Percentiles rank a stretch among this genome's conserved stretches.
These are phyloP conservation scores for Dorcoceras hygrometricum DNA, from an alignment of 257 asterid genomes.

Conservation along the genomic window DNA sequence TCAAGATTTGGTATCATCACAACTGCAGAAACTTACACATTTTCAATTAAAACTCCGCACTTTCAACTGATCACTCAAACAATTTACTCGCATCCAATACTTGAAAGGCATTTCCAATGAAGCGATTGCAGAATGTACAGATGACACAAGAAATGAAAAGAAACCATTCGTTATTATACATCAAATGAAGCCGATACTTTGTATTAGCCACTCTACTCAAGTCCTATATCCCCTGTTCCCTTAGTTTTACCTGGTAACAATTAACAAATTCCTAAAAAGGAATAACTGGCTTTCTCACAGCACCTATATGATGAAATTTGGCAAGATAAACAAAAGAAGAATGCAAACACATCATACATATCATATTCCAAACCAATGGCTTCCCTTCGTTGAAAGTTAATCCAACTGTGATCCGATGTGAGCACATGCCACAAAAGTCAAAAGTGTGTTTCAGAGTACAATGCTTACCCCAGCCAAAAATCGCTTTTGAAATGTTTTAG, in stretches of 20 bases:
- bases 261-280: constrained; percentile 2
- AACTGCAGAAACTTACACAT: constrained; percentile 9
- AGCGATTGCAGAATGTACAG: neutral
- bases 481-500: constrained; percentile 77
- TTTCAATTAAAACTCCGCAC: neutral
- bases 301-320: neutral
- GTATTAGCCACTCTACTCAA: neutral
- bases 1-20: neutral
- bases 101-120: neutral
- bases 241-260: constrained; percentile 11
- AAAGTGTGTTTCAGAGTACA: constrained; percentile 8
- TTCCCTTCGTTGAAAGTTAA: neutral
- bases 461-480: constrained; percentile 82
- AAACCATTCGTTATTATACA: no score
- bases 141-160: neutral
- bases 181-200: neutral
- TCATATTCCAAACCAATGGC: neutral
- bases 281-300: neutral
- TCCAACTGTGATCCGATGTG: constrained; percentile 15
- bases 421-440: constrained; percentile 1
- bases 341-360: neutral
- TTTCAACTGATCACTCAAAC: neutral
- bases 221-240: neutral
- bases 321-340: constrained; percentile 2
- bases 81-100: neutral